Base-by-base conservation (phyloP, 169 alveolate genomes). In the Eimeria mitis region DNA sequence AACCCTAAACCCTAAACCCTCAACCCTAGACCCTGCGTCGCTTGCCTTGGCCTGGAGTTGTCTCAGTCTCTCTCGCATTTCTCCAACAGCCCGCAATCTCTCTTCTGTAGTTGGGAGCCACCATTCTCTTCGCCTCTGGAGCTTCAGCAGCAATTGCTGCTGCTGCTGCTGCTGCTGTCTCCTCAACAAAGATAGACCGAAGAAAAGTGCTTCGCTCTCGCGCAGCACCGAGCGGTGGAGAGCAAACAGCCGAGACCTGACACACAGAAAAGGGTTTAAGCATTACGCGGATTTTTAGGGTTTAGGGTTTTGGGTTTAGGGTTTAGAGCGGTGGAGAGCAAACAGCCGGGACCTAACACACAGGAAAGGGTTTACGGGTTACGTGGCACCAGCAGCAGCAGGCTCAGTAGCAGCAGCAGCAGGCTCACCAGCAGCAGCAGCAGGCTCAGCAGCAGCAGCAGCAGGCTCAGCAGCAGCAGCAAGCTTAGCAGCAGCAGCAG, bases 31-130 rank as follows among this genome's bases (percentile, higher is more conserved):
- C 44, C 88, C 88, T 47, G 34, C 19, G 4, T 40, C 61, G 73
- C 91, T 83, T 83, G 91, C 91, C 91, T 83, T 83, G 49, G 54
- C 75, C 47, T 83, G 91, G 75, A 54, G 75, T n/a, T 83, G 61
- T 25, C 76, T 49, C 59, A 83, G 52, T 21, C 54, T 56, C 54
- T 83, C 91, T 19, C 68, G 21, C 52, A 23, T 31, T 37, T 83
- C 75, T 34, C 75, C 91, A 7, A 83, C 70, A 54, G 54, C 75
- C 54, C 91, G 61, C 37, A 83, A 37, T 56, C 56, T 42, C 73
- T 83, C 91, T 83, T 83, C 91, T 7, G 61, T 49, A 1, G 78
- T 54, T 49, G 91, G 91, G 21, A 59, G 75, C 91, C 91, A 83
- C 91, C 91, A 83, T 59, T 83, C 91, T 6, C 23, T 54, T 42